Conservation (phyloP, 495 filamentous ascomycete species). For the Penicillium robsamsonii region DNA sequence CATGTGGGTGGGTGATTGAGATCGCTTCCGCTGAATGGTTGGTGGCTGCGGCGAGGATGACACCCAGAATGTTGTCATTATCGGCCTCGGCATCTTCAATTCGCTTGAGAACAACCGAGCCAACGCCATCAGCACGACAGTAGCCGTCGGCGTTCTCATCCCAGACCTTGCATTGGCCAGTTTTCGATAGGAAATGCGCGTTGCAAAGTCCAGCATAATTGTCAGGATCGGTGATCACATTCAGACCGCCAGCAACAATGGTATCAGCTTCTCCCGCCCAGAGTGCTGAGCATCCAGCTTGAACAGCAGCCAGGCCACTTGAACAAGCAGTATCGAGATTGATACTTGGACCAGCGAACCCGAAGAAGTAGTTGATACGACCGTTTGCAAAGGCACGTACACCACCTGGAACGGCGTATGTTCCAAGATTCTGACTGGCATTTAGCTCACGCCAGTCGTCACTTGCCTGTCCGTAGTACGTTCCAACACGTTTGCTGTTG, state of each 20-base stretch:
- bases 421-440: too few species aligned
- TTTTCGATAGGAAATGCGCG: conserved; percentile 65
- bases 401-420: too few species aligned
- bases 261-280: too few species aligned
- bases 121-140: conserved; percentile 46
- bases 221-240: conserved; percentile 63
- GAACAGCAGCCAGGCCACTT: too few species aligned
- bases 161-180: conserved; percentile 59
- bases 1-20: conserved; percentile 51
- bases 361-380: too few species aligned
- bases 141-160: too few species aligned
- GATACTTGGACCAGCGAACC: too few species aligned
- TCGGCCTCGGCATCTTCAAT: conserved; percentile 48
- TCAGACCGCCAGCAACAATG: conserved; percentile 29
- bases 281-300: too few species aligned
- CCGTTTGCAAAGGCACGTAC: too few species aligned
- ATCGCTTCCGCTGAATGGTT: conserved; percentile 49
- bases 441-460: background rate
- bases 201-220: conserved; percentile 66
- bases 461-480: conserved; percentile 31
- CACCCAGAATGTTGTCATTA: conserved; percentile 45
- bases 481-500: conserved; percentile 25
- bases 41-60: conserved; percentile 36
- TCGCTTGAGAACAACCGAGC: conserved; percentile 43
- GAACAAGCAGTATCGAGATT: background rate